Base-by-base conservation (phyloP, 2,329 filamentous ascomycete genomes). In the Calonectria hawksworthii region DNA sequence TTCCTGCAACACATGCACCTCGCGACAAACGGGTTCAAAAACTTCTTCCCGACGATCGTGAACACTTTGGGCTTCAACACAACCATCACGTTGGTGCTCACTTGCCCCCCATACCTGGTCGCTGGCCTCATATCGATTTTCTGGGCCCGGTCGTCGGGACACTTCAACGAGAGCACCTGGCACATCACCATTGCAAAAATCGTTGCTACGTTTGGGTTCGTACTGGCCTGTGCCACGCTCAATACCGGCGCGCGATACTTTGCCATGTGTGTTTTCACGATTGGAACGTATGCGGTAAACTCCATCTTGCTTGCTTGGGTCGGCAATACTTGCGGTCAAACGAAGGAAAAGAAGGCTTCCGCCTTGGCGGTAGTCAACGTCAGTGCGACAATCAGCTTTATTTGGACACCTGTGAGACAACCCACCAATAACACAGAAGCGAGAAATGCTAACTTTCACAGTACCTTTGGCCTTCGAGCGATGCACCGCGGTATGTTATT, bases 81-180 rank as follows among this genome's bases (percentile, higher is more conserved):
- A 0, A 89, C 87, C 3, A 84, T 89, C 54, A 89, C 89, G 0
- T 83, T 91, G 4, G 85, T 89, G 1, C 85, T 91, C 2, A 90
- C 88, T 13, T 77, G 74, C 54, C 88, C 88, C 0, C 88, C 87
- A 0, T 89, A 87, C 75, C 79, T 87, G 2, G 76, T 87, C 30
- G 86, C 87, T 0, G 86, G 85, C 5, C 84, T 84, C 30, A 63
- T 63, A 84, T 85, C 21, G 86, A 86, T 9, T 85, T 88, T 54
- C 72, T 85, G 4, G 84, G 87, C 85, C 0, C 85, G 85, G 77
- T 87, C 84, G 2, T 88, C 87, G 0, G 87, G 87, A 1, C 82
- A 82, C 11, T 83, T 86, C 76, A 85, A 87, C 51, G 86, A 88
- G 65, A 80, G 86, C 85, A 87, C 74, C 80, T 80, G 72, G 73